These are phyloP conservation scores for Hydnomerulius pinastri DNA, from an alignment of 768 basidiomycete genomes.

Conservation along the genomic window DNA sequence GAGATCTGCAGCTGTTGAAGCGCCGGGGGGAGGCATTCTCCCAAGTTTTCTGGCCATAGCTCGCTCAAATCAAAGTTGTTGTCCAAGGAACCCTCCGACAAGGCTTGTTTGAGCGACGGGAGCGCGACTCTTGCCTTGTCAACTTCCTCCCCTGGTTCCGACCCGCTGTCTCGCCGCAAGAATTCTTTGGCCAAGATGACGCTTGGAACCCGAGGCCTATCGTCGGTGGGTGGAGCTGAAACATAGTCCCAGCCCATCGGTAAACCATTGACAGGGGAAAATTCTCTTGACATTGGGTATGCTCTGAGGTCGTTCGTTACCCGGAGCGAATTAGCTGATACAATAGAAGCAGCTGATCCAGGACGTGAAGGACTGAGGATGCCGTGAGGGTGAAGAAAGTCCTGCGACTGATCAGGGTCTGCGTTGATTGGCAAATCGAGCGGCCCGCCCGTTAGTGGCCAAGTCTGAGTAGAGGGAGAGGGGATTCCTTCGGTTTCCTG, in stretches of 20 bases:
- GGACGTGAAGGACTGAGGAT: not conserved
- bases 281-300: not conserved
- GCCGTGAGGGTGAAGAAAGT: not conserved
- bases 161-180: not conserved
- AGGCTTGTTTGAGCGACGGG: constrained; percentile 19
- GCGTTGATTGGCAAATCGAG: constrained; percentile 24
- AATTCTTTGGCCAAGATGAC: not conserved
- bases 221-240: not conserved
- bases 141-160: not conserved
- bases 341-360: constrained; percentile 1
- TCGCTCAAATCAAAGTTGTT: constrained; percentile 9
- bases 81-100: constrained; percentile 20
- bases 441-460: constrained; percentile 28
- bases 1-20: constrained; percentile 23
- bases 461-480: constrained; percentile 1
- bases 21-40: constrained; percentile 21
- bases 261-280: not conserved
- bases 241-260: constrained; percentile 2
- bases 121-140: not conserved
- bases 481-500: not conserved
- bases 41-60: constrained; percentile 1
- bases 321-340: not conserved
- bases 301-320: not conserved
- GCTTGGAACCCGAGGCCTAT: not conserved
- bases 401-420: constrained; percentile 1